A percentile compares a stretch with the other conserved stretches of the same genome.
phyloP scores from a whole-genome alignment of 768 basidiomycete species.

The Phanerodontia chrysosporium region DNA sequence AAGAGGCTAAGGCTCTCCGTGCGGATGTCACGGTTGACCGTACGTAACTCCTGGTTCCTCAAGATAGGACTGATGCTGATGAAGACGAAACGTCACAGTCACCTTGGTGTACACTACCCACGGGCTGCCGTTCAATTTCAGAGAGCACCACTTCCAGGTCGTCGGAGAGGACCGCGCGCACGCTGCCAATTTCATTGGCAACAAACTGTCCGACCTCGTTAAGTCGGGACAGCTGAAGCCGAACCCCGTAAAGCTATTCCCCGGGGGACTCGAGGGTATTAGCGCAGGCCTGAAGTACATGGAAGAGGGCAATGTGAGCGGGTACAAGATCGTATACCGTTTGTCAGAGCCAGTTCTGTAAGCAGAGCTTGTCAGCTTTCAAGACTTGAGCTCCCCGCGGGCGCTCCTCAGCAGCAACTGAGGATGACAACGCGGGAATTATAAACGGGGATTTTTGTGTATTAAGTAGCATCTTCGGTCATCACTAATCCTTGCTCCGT shows the following conservation, averaged over 20 bases:
- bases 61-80: too few species aligned
- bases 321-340: conserved; percentile 26
- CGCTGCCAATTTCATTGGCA: conserved; percentile 18
- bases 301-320: conserved; percentile 29
- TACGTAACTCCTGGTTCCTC: conserved; percentile 3
- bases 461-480: not conserved
- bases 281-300: conserved; percentile 23
- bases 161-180: conserved; percentile 18
- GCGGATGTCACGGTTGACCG: not conserved
- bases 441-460: too few species aligned
- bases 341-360: not conserved
- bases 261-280: conserved; percentile 22
- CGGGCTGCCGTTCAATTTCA: conserved; percentile 13
- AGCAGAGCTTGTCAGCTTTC: not conserved
- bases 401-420: too few species aligned
- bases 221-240: conserved; percentile 24
- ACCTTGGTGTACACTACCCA: conserved; percentile 16
- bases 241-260: conserved; percentile 20
- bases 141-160: conserved; percentile 10
- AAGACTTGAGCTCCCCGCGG: too few species aligned
- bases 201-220: conserved; percentile 16
- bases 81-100: too few species aligned
- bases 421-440: too few species aligned
- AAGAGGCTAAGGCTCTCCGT: not conserved
- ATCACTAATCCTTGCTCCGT: not conserved